A percentile compares a stretch with the other conserved stretches of the same genome.
Evolutionary conservation across 1,284 basidiomycete genomes (phyloP).

Genomic region (Phellopilus nigrolimitatus): DNA sequence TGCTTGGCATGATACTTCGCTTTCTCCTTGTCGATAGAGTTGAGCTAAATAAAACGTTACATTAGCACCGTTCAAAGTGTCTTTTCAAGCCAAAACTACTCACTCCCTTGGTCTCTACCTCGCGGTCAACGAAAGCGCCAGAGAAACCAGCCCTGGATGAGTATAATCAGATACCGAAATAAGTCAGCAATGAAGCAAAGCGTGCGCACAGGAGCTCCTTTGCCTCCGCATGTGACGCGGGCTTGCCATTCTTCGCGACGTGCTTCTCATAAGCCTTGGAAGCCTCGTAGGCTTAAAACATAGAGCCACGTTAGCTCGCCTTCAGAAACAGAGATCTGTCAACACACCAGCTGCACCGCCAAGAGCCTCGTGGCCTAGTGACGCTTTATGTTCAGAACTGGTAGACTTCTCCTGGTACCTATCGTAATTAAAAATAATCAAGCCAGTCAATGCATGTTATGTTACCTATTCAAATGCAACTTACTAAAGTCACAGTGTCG

Average conservation of each 20-base stretch:
- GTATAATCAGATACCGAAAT: too few species aligned
- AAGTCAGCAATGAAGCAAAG: not conserved
- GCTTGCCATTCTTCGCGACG: slow-evolving; percentile 39
- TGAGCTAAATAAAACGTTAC: slow-evolving; percentile 25
- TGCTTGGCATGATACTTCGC: slow-evolving; percentile 38
- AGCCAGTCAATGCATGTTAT: not conserved
- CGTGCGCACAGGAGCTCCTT: slow-evolving; percentile 36
- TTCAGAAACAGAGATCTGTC: not conserved
- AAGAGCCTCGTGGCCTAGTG: slow-evolving; percentile 31
- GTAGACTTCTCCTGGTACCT: not conserved
- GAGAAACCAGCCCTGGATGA: slow-evolving; percentile 37
- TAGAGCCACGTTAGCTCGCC: too few species aligned
- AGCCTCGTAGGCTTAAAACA: slow-evolving; percentile 38
- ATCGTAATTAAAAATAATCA: too few species aligned
- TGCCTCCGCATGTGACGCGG: slow-evolving; percentile 39
- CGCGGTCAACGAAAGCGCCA: slow-evolving; percentile 42
- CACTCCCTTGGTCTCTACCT: slow-evolving; percentile 50
- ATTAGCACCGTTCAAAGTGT: slow-evolving; percentile 22
- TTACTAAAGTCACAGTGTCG: not conserved
- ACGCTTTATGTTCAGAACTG: slow-evolving; percentile 23
- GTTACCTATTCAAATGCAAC: not conserved
- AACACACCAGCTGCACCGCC: slow-evolving; percentile 25
- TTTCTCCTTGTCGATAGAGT: slow-evolving; percentile 39
- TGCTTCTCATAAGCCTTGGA: slow-evolving; percentile 55
- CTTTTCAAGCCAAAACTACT: slow-evolving; percentile 21